Conservation (phyloP, 2,329 filamentous ascomycete species). For the Rhinocladiella similis region DNA sequence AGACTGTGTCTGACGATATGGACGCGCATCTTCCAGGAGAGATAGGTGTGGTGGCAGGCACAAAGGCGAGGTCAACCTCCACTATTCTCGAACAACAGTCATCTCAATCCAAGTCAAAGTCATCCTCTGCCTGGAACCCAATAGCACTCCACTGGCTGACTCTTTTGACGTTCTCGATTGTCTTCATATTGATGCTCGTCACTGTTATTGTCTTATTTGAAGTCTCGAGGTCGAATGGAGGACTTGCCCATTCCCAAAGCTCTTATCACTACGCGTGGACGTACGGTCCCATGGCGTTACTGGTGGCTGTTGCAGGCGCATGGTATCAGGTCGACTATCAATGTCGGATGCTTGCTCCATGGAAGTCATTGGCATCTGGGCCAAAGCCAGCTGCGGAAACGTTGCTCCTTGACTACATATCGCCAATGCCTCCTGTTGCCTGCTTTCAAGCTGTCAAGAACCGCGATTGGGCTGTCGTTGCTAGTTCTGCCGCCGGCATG, state of each 20-base stretch:
- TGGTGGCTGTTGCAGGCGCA: conserved; percentile 26
- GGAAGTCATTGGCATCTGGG: conserved; percentile 32
- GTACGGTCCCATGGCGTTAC: conserved; percentile 28
- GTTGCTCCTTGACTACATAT: conserved; percentile 35
- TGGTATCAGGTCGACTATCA: conserved; percentile 15
- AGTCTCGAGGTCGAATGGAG: conserved; percentile 2
- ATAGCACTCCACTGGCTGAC: background rate
- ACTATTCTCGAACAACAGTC: background rate
- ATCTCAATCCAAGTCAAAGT: background rate
- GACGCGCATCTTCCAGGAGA: background rate
- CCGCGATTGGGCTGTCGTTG: conserved; percentile 33
- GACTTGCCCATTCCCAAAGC: background rate
- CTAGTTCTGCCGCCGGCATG: conserved; percentile 28
- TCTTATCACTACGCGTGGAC: conserved; percentile 22
- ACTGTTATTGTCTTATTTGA: background rate
- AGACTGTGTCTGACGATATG: background rate
- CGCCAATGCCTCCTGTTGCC: conserved; percentile 28
- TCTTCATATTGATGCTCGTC: conserved; percentile 4
- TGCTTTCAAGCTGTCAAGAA: conserved; percentile 30
- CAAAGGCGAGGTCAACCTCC: background rate
- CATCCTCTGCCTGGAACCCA: conserved; percentile 1
- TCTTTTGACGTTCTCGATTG: background rate
- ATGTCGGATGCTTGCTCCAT: conserved; percentile 32
- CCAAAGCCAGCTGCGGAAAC: conserved; percentile 30
- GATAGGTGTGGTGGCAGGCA: background rate